Evolutionary conservation across 176 grass and related monocot genomes (phyloP), one percentile per base, ranked within the genome.

Genomic region (Hyparrhenia diplandra): DNA sequence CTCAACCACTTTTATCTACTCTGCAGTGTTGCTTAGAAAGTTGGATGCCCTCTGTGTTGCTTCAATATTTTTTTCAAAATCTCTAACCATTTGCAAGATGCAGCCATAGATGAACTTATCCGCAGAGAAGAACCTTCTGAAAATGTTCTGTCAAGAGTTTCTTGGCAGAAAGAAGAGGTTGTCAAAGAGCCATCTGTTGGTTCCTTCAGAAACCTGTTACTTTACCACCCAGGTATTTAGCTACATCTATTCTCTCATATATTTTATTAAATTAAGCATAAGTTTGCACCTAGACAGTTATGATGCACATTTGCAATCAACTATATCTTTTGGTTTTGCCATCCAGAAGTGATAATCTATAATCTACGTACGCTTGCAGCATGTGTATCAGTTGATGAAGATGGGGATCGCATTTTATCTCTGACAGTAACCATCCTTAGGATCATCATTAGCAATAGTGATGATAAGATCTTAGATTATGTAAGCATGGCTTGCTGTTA

Each of bases 351-450:
- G 49, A 3, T 84, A 66, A 78, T 40, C 1, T 65, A 73, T 30
- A 89, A 68, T 58, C 64, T 78, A 55, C 77, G 37, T 87, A 5
- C 23, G n/a, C n/a, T n/a, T 84, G 39, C 80, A 97, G 91, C 85
- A 45, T 92, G 87, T 41, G 0, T 97, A 72, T 94, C 87, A 51
- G 85, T 97, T 75, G 94, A 97, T 88, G 89, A 92, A 94, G 88
- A 88, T 46, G 91, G 89, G 27, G 83, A 90, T 75, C 94, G 69
- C 32, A 97, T 97, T 85, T 97, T 73, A 90, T 92, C 59, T 49
- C 95, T 7, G 91, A 94, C 78, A 90, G 90, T 49, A 92, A 92
- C 80, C 91, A 97, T 68, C n/a, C 89, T 94, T 84, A 90, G 94
- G 46, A 49, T 97, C 77, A 86, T 97, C 74, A 89, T 94, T 76